phyloP scores from a whole-genome alignment of 768 basidiomycete genomes.

The Phlegmacium glaucopus region DNA sequence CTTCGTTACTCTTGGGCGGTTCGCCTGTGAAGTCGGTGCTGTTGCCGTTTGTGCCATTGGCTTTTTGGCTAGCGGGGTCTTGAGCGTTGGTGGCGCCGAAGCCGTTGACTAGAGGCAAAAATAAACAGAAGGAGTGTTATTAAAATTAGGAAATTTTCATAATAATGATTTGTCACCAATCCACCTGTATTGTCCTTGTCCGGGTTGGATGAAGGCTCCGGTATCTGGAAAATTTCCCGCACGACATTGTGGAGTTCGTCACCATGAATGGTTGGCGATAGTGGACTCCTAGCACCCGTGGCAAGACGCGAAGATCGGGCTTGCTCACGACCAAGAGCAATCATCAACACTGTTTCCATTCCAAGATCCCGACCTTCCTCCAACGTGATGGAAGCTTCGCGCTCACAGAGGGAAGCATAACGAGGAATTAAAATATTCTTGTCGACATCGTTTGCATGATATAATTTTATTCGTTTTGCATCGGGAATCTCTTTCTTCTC shows the following conservation, averaged over 20 bases:
- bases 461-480: slow-evolving; percentile 53
- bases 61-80: slow-evolving; percentile 1
- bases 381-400: slow-evolving; percentile 45
- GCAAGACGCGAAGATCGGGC: slow-evolving; percentile 31
- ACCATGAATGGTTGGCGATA: slow-evolving; percentile 27
- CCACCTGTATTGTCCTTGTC: slow-evolving; percentile 27
- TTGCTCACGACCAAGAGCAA: slow-evolving; percentile 53
- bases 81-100: slow-evolving; percentile 5
- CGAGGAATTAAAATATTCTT: slow-evolving; percentile 44
- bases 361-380: slow-evolving; percentile 58
- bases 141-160: slow-evolving; percentile 10
- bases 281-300: slow-evolving; percentile 31
- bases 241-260: slow-evolving; percentile 33
- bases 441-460: slow-evolving; percentile 51
- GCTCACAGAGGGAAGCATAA: slow-evolving; percentile 50
- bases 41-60: slow-evolving; percentile 1
- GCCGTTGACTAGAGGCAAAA: background rate
- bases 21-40: slow-evolving; percentile 3
- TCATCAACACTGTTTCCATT: slow-evolving; percentile 47
- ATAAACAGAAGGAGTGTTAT: slow-evolving; percentile 7
- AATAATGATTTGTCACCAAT: slow-evolving; percentile 25
- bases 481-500: slow-evolving; percentile 39
- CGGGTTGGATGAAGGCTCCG: background rate
- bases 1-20: background rate
- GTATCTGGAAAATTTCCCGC: slow-evolving; percentile 22